Conservation (phyloP, 257 asterid species). For the Nicotiana tomentosiformis region DNA sequence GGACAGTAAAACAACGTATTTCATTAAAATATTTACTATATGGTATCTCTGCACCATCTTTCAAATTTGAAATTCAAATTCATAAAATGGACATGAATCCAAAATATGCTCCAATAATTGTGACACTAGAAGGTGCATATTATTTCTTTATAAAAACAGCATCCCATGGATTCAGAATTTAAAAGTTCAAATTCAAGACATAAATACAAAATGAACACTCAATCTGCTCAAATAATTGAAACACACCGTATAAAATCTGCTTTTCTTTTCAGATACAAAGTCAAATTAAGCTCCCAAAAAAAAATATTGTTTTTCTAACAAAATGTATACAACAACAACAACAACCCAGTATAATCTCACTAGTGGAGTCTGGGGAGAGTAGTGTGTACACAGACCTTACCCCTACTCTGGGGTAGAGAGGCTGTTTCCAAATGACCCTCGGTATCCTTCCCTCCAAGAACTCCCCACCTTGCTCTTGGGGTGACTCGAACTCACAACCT, state of each 20-base stretch:
- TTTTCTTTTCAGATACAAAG: background rate
- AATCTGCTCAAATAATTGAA: background rate
- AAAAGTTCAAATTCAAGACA: background rate
- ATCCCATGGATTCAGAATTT: background rate
- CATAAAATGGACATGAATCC: slow-evolving; percentile 2
- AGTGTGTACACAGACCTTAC: too few species aligned
- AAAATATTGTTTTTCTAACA: too few species aligned
- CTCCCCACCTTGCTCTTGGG: too few species aligned
- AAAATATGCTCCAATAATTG: slow-evolving; percentile 4
- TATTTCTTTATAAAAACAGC: background rate
- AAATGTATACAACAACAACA: too few species aligned
- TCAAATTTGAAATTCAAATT: slow-evolving; percentile 2
- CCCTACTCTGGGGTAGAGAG: too few species aligned
- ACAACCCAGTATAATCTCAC: too few species aligned
- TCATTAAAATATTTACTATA: background rate
- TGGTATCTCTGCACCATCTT: background rate
- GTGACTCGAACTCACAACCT: too few species aligned
- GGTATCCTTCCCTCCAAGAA: too few species aligned
- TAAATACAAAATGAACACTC: background rate
- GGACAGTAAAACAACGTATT: background rate
- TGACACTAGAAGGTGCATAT: background rate
- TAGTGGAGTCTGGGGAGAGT: too few species aligned
- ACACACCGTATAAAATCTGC: background rate
- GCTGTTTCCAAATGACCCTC: too few species aligned
- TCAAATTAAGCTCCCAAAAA: background rate